Base-by-base conservation (phyloP, 179 eudicot species). In the Drosera spatulata region DNA sequence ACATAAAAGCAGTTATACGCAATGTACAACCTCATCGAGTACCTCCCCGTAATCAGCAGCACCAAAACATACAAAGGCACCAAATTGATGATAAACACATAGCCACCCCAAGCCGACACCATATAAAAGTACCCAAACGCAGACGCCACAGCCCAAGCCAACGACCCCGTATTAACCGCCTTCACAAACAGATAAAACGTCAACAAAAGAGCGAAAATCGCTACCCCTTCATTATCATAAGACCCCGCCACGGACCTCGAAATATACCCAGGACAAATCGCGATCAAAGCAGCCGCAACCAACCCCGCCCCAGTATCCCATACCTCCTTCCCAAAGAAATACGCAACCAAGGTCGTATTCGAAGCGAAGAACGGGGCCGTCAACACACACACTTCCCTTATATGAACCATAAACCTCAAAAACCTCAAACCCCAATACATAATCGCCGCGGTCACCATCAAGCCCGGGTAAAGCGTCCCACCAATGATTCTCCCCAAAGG, bases 91-190 rank as follows among this genome's bases (percentile, higher is more conserved):
- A 91, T 91, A 71, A 91, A 91, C 43, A 91, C 91, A 73, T 89
- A 91, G 4, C 98, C 98, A 67, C 98, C 98, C 98, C 98, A 91
- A 42, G 98, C 90, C 3, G 90, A 86, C 62, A 86, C 90, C 98
- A 91, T 91, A 61, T 88, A 91, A 58, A 91, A 91, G 67, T 91
- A 91, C 55, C 95, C 93, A 49, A 91, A 77, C 9, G 96, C 95
- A 1, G 94, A 86, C 0, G 70, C 86, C 73, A 85, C 70, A 5
- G 87, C 75, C 93, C 96, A 91, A 39, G 96, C 84, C 48, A 91
- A 80, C 2, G 96, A 91, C 6, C 98, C 98, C 0, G 91, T 85
- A 53, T 86, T 86, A 6, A 80, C 86, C 2, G 96, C 98, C 95
- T 91, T 91, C 58, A 91, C 96, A 75, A 88, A 91, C 66, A 91